Evolutionary conservation across 176 grass and related monocot genomes (phyloP), one percentile per base, ranked within the genome.

Genomic region (Elymus sibiricus): DNA sequence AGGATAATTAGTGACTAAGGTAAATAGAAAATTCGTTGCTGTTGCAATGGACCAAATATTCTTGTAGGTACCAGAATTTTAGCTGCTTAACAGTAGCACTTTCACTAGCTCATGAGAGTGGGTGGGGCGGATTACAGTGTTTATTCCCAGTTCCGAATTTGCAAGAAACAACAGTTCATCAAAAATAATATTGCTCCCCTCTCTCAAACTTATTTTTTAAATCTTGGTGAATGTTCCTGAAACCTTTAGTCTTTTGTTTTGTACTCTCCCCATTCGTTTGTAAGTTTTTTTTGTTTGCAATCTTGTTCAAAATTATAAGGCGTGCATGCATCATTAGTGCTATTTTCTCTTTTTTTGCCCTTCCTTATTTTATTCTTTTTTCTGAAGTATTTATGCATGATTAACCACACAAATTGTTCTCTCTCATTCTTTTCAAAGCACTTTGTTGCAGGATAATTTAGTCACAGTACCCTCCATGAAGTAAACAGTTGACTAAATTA

Each of bases 141-240:
- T 31, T 70, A 86, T 46, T 60, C 70, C 10, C 40, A 14, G 46
- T 77, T 70, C 47, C 69, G 46, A 78, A 78, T 77, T 35, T 88
- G 4, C 74, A 42, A 87, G 64, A 66, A 78, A 49, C 56, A 29
- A 16, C 44, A 16, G 60, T n/a, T 34, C 31, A n/a, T 3, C 37
- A 73, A 64, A 19, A 38, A 51, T 69, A 44, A 42, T 37, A 60
- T 46, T 66, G 25, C 16, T 29, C 39, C 78, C 39, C 39, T 65
- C 15, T 73, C 25, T 24, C n/a, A 74, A 22, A 63, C 13, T 44
- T 13, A 37, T 63, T 13, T 21, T 64, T 19, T 19, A 22, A 22
- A 31, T 44, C 25, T 65, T 27, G 14, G 5, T 14, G 26, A 66
- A 64, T 79, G 16, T 19, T 79, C 38, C 6, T 65, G 26, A 74